Conservation (phyloP, 2,329 filamentous ascomycete species). For the Cytospora paraplurivora region DNA sequence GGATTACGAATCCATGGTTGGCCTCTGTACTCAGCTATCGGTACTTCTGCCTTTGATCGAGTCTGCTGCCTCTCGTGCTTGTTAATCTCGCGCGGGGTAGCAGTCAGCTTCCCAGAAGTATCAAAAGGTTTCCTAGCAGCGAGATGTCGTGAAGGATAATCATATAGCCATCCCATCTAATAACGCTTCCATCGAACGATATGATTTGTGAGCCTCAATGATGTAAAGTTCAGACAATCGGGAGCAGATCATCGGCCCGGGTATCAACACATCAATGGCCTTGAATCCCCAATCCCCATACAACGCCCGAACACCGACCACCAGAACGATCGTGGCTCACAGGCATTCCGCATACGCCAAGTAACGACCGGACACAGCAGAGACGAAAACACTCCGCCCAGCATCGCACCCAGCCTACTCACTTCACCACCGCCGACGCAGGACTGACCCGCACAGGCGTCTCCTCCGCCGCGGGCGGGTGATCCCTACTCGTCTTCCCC, state of each 20-base stretch:
- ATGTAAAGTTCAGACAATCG: neutral
- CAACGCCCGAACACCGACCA: neutral
- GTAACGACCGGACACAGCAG: neutral
- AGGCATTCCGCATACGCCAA: neutral
- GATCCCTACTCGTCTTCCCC: slow-evolving; percentile 14
- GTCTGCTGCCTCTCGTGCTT: neutral
- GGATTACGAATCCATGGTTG: neutral
- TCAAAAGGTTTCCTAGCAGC: neutral
- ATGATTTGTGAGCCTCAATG: neutral
- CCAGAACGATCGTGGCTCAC: neutral
- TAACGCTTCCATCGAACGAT: neutral
- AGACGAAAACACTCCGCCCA: neutral
- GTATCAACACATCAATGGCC: too few relatives aligned
- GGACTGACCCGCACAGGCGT: neutral
- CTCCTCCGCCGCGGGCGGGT: slow-evolving; percentile 17
- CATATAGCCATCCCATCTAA: neutral
- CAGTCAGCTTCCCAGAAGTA: neutral
- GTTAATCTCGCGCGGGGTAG: neutral
- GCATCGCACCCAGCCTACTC: neutral
- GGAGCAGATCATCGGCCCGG: neutral
- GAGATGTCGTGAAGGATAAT: neutral
- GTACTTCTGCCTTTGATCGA: neutral
- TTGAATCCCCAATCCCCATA: too few relatives aligned
- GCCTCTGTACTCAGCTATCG: neutral
- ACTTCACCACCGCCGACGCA: slow-evolving; percentile 1